Percentiles rank a stretch among this genome's conserved stretches.
phyloP scores from a whole-genome alignment of 108 stramenopile species.

The Cyclotella cryptica region DNA sequence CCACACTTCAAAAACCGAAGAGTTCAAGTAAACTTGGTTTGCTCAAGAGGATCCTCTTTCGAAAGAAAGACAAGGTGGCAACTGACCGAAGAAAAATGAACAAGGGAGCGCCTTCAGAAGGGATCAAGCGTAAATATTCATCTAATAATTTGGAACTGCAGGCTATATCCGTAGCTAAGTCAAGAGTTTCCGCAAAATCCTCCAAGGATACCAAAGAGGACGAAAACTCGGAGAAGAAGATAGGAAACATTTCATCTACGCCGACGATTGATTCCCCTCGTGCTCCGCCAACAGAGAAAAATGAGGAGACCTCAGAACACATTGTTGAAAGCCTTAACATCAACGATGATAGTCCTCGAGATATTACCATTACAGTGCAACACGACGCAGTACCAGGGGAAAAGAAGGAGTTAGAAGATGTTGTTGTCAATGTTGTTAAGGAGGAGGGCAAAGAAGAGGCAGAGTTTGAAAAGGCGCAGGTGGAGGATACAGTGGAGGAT shows the following conservation, averaged over 20 bases:
- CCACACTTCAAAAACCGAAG: not conserved
- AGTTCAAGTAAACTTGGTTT: not conserved
- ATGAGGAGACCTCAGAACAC: not conserved
- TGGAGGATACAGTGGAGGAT: not conserved
- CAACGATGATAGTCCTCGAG: constrained; percentile 1
- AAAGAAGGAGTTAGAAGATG: not conserved
- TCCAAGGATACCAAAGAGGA: no score
- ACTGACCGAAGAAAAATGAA: not conserved
- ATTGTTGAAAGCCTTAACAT: not conserved
- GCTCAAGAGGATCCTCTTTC: not conserved
- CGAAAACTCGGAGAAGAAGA: no score
- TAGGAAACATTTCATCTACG: no score
- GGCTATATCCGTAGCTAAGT: not conserved
- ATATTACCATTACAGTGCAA: not conserved
- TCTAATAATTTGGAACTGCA: not conserved
- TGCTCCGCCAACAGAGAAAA: not conserved
- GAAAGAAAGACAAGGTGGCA: not conserved
- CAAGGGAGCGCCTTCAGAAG: not conserved
- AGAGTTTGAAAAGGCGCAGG: not conserved
- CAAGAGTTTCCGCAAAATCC: no score
- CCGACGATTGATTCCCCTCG: no score
- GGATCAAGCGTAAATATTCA: not conserved
- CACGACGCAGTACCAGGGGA: not conserved
- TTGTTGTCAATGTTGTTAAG: not conserved
- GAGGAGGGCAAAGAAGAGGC: not conserved